Evolutionary conservation across 352 stramenopile genomes (phyloP), one percentile per base, ranked within the genome.

Genomic region (Globisporangium cederbergense): DNA sequence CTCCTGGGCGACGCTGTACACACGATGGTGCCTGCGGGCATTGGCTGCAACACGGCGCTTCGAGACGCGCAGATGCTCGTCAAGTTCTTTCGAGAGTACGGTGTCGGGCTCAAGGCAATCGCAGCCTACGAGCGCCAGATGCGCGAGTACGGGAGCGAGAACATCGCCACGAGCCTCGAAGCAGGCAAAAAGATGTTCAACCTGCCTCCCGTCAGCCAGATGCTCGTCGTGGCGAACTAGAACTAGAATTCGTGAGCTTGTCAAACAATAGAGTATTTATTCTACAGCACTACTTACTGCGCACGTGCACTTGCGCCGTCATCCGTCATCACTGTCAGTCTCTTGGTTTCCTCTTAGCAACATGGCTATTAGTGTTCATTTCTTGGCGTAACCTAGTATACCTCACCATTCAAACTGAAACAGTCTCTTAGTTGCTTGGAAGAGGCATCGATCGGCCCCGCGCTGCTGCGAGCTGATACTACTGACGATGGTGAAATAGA

Each of bases 1-100:
- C 64, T 90, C 8, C 58, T 90, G 4, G 81, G 81, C 9, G 81
- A 90, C 49, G 77, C 81, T 1, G 72, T 86, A 32, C 81, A 90
- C 67, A 84, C 81, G 4, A 88, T 90, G 78, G 66, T 75, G 6
- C 81, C 81, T 0, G 78, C 81, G 1, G 81, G 81, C 13, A 79
- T 86, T 25, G 76, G 76, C 11, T 84, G 73, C 60, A 86, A 87
- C 59, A 78, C 76, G 2, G 81, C 81, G 9, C 53, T 90, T 1
- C 64, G 80, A 42, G 81, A 90, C 60, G 79, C 81, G 7, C 69
- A 74, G 16, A 61, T 78, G 38, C 68, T 90, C n/a, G 62, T 76
- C 28, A 72, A 81, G 30, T 61, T 73, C 54, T 86, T 90, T 46
- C 40, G 62, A 2, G 59, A 75, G 14, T 53, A 73, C 28, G 81